A percentile compares a stretch with the other conserved stretches of the same genome.
Conservation (phyloP, 495 filamentous ascomycete genomes). For the Cetradonia linearis region DNA sequence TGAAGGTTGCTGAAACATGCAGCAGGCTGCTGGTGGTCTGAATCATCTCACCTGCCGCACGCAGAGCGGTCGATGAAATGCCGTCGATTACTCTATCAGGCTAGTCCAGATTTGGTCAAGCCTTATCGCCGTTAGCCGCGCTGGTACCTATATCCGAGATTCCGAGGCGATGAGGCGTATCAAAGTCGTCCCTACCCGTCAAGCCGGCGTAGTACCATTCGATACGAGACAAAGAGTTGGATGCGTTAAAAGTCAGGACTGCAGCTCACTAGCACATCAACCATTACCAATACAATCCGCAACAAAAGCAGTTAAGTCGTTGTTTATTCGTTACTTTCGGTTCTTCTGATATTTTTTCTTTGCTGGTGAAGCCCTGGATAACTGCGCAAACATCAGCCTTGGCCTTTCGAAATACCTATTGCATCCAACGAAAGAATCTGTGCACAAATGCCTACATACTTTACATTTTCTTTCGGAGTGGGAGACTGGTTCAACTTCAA, state of each 20-base stretch:
- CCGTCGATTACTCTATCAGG: conserved; percentile 4
- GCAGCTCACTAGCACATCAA: background rate
- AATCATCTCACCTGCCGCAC: background rate
- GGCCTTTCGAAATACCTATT: background rate
- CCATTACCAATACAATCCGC: background rate
- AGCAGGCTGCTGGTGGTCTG: background rate
- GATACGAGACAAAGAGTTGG: background rate
- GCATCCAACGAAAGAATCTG: background rate
- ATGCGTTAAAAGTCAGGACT: background rate
- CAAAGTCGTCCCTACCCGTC: conserved; percentile 4
- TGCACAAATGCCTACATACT: conserved; percentile 17
- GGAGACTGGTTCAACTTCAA: conserved; percentile 18
- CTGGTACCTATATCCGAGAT: background rate
- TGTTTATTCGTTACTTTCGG: background rate
- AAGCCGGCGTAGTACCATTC: background rate
- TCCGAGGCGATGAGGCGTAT: background rate
- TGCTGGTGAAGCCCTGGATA: background rate
- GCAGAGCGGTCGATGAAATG: background rate
- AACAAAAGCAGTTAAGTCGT: background rate
- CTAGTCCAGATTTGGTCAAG: background rate
- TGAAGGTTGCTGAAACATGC: background rate
- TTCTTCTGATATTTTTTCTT: background rate
- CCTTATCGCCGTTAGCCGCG: conserved; percentile 3
- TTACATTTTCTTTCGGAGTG: conserved; percentile 17
- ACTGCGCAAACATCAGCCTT: background rate